Base-by-base conservation (phyloP, 169 alveolate genomes). In the Theileria sp. region DNA sequence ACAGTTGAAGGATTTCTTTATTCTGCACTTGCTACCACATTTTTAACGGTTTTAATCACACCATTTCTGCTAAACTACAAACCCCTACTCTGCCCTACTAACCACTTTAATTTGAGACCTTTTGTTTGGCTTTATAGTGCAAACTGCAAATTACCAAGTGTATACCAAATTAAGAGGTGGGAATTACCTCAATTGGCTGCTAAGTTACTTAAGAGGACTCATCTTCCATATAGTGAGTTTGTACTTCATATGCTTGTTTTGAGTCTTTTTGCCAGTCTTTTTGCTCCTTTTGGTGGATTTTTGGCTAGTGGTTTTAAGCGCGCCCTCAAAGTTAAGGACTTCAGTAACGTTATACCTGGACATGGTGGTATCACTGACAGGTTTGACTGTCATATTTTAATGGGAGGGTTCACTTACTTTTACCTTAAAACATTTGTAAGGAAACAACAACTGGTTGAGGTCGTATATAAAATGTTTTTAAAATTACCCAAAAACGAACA, bases 241-340 rank as follows among this genome's bases (percentile, higher is more conserved):
- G 89, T 94, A 75, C 56, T 96, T 19, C 99, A 97, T 86, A 93
- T 98, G 7, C 70, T 97, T 77, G 94, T 95, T 9, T 73, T 98
- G 69, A 98, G 98, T n/a, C 30, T 95, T 0, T 98, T 97, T 81
- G 98, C 99, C 3, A 95, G 98, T 36, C 87, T 97, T 25, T 92
- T 97, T 70, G 99, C 99, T 21, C 99, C 99, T 60, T 97, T 98
- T 83, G 99, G 99, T 50, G 99, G 99, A 12, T 98, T 98, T 87
- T 96, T 98, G 68, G 99, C 99, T 10, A 96, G 99, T 1, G 99
- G 99, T n/a, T 92, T 98, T 84, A 98, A 98, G 92, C 93, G 99
- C 84, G 99, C 99, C 25, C 89, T 97, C 49, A 94, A 95, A 74
- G 96, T 98, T 56, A 98, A 98, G 94, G 99, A 97, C 91, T 98